phyloP scores from a whole-genome alignment of 108 stramenopile species.

The Nannochloropsis gaditana region DNA sequence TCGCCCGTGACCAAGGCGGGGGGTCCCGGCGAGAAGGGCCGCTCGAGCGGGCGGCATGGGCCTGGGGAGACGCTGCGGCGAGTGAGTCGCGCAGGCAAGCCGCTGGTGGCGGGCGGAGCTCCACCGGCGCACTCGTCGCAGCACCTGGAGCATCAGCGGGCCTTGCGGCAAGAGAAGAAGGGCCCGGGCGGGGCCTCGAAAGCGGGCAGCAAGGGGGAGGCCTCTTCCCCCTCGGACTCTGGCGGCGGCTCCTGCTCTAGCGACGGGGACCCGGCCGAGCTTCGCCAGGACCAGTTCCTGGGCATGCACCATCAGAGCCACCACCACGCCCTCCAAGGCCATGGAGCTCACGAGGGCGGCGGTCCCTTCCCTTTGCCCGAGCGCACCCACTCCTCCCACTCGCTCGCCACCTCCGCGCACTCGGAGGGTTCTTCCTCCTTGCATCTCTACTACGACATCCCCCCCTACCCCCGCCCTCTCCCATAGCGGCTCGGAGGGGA shows the following conservation, averaged over 20 bases:
- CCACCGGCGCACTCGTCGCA: neutral
- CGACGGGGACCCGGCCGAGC: neutral
- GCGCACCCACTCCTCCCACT: neutral
- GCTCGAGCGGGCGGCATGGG: no score
- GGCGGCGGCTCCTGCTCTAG: neutral
- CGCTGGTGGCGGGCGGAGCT: neutral
- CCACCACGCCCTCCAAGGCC: neutral
- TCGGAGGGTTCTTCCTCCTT: neutral
- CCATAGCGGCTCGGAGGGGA: neutral
- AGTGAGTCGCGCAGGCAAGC: neutral
- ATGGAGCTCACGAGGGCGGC: neutral
- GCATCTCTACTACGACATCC: neutral
- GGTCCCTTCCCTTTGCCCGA: neutral
- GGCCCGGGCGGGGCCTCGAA: no score
- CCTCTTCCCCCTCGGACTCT: neutral
- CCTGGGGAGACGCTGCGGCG: no score
- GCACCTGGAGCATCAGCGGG: no score
- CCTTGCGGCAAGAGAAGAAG: no score
- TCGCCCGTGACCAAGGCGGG: no score
- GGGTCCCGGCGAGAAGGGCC: no score
- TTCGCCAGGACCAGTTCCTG: neutral
- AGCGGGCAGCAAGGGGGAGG: no score
- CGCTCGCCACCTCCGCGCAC: neutral
- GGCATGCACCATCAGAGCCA: neutral
- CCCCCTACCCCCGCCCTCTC: slow-evolving; percentile 3